Evolutionary conservation across 129 eudicot genomes (phyloP), one percentile per base, ranked within the genome.

Genomic region (Artemisia annua): DNA sequence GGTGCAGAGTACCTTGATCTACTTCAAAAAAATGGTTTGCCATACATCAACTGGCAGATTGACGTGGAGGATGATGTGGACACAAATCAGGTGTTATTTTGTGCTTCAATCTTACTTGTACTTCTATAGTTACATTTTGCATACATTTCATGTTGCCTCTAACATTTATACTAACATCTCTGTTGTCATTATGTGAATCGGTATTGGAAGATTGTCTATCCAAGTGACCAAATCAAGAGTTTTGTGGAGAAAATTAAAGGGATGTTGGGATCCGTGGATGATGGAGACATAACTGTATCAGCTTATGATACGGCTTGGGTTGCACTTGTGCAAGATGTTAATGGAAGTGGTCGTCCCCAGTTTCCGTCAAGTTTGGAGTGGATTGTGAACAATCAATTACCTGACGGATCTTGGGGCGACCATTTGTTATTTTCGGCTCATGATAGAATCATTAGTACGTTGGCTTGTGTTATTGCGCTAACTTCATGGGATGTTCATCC

Each of bases 241-340:
- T 71, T 28, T n/a, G 75, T 89, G 19, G 82, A 74, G 28, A 63
- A 43, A 3, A 69, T 93, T 22, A 83, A 84, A 53, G 63, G 59
- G 30, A 85, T 87, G 85, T 71, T 93, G 28, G 18, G 66, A 18
- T 80, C 83, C 3, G 87, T 93, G 97, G 85, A 86, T 6, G 98
- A 93, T 19, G 98, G 98, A 57, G 86, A 86, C 10, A 86, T 90
- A 48, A 90, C 69, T 52, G 44, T 78, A 2, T 93, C 98, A 0
- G 84, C 97, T 51, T 93, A 93, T 65, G 98, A 93, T 79, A 93
- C 98, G 0, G 98, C 98, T 5, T 93, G 98, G 98, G 96, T 93
- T 63, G 98, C 98, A 24, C 89, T 90, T 1, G 92, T 93, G 43
- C 77, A 83, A 81, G 93, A 84, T 53, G 69, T 83, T 7, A 73